phyloP scores from a whole-genome alignment of 106 monocot genomes.

The Phalaenopsis equestris region DNA sequence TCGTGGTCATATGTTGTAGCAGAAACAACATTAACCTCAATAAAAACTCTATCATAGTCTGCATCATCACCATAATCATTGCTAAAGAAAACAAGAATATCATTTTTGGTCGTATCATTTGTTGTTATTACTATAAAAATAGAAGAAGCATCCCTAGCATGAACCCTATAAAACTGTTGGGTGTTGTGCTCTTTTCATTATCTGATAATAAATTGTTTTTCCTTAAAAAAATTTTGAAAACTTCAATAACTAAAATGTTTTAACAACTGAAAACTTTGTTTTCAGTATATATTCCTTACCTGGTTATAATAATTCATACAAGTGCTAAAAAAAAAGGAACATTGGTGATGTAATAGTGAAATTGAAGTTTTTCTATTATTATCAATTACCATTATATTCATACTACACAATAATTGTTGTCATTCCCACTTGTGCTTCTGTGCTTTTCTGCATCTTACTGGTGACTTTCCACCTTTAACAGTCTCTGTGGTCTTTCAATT shows the following conservation, averaged over 20 bases:
- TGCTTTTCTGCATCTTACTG: background rate
- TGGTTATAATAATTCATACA: background rate
- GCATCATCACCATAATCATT: background rate
- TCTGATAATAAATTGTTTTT: no score
- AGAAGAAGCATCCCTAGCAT: background rate
- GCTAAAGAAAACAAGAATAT: background rate
- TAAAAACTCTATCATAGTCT: background rate
- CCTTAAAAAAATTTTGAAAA: no score
- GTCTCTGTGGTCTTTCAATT: background rate
- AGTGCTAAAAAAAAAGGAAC: background rate
- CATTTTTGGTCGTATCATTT: background rate
- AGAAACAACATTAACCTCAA: background rate
- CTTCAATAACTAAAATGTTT: no score
- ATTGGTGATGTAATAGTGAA: background rate
- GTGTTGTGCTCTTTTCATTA: no score
- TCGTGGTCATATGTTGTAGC: background rate
- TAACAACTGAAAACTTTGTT: no score
- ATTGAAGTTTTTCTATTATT: background rate
- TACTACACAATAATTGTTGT: background rate
- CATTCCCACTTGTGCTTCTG: background rate
- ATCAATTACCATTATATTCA: background rate
- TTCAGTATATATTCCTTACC: no score
- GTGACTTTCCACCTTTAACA: background rate
- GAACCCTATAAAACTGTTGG: no score
- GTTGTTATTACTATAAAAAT: background rate